These are phyloP conservation scores for Nakazawaea wyomingensis DNA, from an alignment of 805 yeast species.

Conservation along the genomic window DNA sequence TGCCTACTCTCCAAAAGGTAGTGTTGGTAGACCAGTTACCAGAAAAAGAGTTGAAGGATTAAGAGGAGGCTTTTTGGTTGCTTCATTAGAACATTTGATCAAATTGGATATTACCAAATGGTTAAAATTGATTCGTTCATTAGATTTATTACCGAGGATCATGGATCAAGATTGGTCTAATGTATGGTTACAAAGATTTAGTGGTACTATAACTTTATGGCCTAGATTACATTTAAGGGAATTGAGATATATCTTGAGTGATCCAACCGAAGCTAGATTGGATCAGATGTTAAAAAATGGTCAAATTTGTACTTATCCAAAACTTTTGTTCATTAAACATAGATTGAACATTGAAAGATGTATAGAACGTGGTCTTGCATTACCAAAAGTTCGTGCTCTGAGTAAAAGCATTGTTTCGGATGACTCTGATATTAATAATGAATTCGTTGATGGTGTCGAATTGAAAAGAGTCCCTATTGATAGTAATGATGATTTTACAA, in stretches of 20 bases:
- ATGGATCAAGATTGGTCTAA: constrained; percentile 79
- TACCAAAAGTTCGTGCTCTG: constrained; percentile 13
- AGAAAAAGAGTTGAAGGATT: constrained; percentile 47
- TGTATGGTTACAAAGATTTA: constrained; percentile 67
- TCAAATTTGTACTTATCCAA: constrained; percentile 61
- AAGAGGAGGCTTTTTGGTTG: constrained; percentile 72
- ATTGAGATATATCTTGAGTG: constrained; percentile 58
- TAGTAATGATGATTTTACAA: constrained; percentile 7
- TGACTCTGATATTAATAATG: constrained; percentile 6
- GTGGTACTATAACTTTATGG: constrained; percentile 74
- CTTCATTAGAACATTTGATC: constrained; percentile 65
- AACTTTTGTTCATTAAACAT: constrained; percentile 58
- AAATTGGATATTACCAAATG: constrained; percentile 75
- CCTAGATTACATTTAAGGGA: constrained; percentile 59
- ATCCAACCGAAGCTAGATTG: constrained; percentile 58
- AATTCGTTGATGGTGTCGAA: constrained; percentile 1
- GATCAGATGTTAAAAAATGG: constrained; percentile 55
- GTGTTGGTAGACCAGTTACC: constrained; percentile 74
- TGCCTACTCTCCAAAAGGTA: constrained; percentile 74
- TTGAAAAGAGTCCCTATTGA: constrained; percentile 1
- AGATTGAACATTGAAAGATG: constrained; percentile 61
- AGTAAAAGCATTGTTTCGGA: background rate
- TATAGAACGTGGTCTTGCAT: constrained; percentile 46
- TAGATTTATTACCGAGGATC: constrained; percentile 63
- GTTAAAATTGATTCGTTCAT: constrained; percentile 58